Conservation (phyloP, 148 eudicot species). For the Camellia lanceoleosa region DNA sequence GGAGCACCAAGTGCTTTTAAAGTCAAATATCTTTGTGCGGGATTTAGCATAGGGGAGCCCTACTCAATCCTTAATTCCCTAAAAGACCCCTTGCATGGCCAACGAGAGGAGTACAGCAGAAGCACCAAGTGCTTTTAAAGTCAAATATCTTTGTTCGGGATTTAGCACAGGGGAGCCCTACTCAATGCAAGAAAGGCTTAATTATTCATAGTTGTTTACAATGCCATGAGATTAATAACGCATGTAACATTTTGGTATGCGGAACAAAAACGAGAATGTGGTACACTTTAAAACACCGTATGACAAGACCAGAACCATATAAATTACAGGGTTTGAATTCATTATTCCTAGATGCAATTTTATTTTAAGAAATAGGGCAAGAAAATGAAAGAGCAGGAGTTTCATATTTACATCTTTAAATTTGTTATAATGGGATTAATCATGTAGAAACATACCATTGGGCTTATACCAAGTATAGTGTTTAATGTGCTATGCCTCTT, state of each 20-base stretch:
- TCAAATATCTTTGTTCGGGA: slow-evolving; percentile 71
- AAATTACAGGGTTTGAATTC: no score
- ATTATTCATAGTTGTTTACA: not conserved
- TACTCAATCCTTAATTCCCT: slow-evolving; percentile 68
- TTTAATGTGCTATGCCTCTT: not conserved
- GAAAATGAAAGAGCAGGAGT: no score
- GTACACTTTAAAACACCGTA: not conserved
- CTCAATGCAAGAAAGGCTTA: not conserved
- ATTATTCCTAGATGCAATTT: no score
- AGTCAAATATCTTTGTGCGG: slow-evolving; percentile 68
- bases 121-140: slow-evolving; percentile 77
- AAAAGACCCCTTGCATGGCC: slow-evolving; percentile 97
- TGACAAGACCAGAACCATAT: no score
- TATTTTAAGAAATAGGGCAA: no score
- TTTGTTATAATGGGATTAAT: not conserved
- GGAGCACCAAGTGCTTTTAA: slow-evolving; percentile 88
- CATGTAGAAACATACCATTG: not conserved
- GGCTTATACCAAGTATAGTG: not conserved
- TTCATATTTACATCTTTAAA: not conserved
- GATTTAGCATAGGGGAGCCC: slow-evolving; percentile 64
- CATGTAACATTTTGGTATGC: no score
- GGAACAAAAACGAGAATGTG: not conserved
- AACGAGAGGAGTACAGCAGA: slow-evolving; percentile 93
- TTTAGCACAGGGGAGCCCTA: slow-evolving; percentile 83
- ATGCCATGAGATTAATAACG: no score